Evolutionary conservation across 2,329 filamentous ascomycete genomes (phyloP).

Genomic region (Aspergillus brunneoviolaceus): DNA sequence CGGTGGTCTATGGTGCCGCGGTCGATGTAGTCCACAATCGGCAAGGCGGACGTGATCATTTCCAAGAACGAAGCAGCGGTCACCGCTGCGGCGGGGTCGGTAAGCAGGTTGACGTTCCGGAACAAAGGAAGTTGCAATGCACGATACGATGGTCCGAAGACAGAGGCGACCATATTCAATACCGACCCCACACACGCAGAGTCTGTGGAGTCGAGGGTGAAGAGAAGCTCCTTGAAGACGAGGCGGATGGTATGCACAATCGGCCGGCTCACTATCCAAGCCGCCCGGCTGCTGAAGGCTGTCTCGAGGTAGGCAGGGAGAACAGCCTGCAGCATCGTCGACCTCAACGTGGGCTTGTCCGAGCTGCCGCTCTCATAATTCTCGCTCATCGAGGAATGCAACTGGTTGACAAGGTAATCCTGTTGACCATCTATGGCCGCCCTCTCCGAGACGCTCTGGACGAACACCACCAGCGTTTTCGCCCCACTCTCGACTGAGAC

Average conservation of each 20-base stretch:
- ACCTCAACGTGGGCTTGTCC: conserved; percentile 48
- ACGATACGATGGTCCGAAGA: conserved; percentile 41
- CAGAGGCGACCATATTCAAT: conserved; percentile 35
- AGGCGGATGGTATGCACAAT: conserved; percentile 50
- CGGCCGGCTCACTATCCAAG: conserved; percentile 55
- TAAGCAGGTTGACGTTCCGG: conserved; percentile 33
- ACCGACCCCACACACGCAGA: conserved; percentile 38
- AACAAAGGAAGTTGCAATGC: conserved; percentile 37
- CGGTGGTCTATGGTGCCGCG: conserved; percentile 29
- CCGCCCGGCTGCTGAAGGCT: conserved; percentile 45
- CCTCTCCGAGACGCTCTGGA: conserved; percentile 60
- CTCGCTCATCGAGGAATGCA: conserved; percentile 51
- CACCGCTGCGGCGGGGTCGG: conserved; percentile 40
- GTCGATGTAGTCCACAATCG: conserved; percentile 50
- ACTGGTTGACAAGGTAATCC: conserved; percentile 54
- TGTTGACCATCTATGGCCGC: conserved; percentile 60
- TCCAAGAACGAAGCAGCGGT: conserved; percentile 42
- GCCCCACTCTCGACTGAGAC: conserved; percentile 49
- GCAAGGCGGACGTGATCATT: conserved; percentile 42
- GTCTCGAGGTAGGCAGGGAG: conserved; percentile 58
- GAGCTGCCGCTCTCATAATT: conserved; percentile 43
- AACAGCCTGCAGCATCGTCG: conserved; percentile 54
- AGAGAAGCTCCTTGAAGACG: conserved; percentile 46
- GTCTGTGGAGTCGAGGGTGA: conserved; percentile 47
- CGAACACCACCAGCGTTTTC: conserved; percentile 58